These are phyloP conservation scores for Alternaria sp. DNA, from an alignment of 2,329 filamentous ascomycete genomes.

Conservation along the genomic window DNA sequence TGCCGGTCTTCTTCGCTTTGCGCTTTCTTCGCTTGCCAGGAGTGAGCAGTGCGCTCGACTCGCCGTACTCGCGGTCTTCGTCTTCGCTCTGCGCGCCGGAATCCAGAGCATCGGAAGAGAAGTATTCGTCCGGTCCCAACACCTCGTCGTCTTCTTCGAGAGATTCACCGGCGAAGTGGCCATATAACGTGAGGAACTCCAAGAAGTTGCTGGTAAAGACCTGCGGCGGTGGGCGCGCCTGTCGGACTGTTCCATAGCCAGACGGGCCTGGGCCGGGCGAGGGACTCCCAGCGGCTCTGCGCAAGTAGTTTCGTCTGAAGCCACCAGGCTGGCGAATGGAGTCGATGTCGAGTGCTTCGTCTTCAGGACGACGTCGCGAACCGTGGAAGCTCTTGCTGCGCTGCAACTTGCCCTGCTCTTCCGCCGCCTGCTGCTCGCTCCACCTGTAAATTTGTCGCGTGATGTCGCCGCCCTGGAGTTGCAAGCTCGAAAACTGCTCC, in stretches of 20 bases:
- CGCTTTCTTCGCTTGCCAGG: constrained; percentile 72
- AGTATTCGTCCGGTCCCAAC: constrained; percentile 86
- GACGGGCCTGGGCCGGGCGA: constrained; percentile 55
- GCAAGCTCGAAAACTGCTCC: constrained; percentile 91
- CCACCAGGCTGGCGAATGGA: constrained; percentile 93
- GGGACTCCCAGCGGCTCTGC: constrained; percentile 74
- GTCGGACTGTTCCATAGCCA: constrained; percentile 48
- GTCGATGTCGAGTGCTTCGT: constrained; percentile 82
- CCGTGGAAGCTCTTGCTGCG: constrained; percentile 89
- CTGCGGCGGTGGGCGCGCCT: constrained; percentile 31
- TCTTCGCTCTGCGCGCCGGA: constrained; percentile 58
- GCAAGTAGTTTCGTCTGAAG: constrained; percentile 88
- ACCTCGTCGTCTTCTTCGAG: constrained; percentile 96
- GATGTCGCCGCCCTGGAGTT: constrained; percentile 91
- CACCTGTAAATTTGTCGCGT: constrained; percentile 96
- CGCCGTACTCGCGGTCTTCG: constrained; percentile 79
- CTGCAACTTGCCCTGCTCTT: constrained; percentile 66
- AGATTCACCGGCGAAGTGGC: constrained; percentile 96
- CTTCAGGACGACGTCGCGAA: constrained; percentile 77
- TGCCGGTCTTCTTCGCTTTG: constrained; percentile 79
- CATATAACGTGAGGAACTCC: constrained; percentile 93
- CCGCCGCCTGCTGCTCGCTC: constrained; percentile 84
- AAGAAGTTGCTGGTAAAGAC: constrained; percentile 87
- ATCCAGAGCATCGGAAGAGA: constrained; percentile 76
- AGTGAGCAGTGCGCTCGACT: constrained; percentile 81